A percentile compares a stretch with the other conserved stretches of the same genome.
Conservation (phyloP, 2,329 filamentous ascomycete genomes). For the Stachybotrys chlorohalonatus region DNA sequence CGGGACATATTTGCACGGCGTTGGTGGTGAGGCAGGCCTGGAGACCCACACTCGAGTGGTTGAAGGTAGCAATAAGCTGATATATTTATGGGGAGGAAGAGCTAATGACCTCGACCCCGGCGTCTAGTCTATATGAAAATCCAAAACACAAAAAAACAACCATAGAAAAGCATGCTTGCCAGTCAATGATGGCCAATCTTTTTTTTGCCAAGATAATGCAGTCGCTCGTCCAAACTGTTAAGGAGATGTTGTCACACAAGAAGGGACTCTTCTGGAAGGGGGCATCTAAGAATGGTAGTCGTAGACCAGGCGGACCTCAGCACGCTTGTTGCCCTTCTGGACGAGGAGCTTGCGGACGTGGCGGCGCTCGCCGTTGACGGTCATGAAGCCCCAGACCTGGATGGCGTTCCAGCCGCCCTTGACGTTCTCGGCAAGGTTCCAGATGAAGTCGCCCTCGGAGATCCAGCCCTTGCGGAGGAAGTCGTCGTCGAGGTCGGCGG, state of each 20-base stretch:
- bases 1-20: not conserved
- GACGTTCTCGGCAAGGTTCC: conserved; percentile 50
- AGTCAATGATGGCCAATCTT: not conserved
- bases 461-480: conserved; percentile 51
- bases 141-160: not conserved
- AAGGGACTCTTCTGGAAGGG: not conserved
- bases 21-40: not conserved
- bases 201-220: not conserved
- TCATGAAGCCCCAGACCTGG: conserved; percentile 55
- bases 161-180: not conserved
- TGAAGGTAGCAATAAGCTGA: not conserved
- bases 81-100: not conserved
- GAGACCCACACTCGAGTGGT: not conserved
- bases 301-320: conserved; percentile 46
- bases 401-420: conserved; percentile 44
- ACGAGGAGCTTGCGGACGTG: conserved; percentile 45
- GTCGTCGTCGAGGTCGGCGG: conserved; percentile 43
- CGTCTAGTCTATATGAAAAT: not conserved
- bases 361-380: conserved; percentile 39
- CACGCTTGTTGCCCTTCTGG: conserved; percentile 38
- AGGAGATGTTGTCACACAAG: not conserved
- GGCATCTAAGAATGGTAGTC: conserved; percentile 28
- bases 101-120: not conserved
- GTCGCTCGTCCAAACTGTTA: not conserved
- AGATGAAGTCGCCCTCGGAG: conserved; percentile 50